Conservation (phyloP, 2,329 filamentous ascomycete genomes). For the Phialocephala subalpina region DNA sequence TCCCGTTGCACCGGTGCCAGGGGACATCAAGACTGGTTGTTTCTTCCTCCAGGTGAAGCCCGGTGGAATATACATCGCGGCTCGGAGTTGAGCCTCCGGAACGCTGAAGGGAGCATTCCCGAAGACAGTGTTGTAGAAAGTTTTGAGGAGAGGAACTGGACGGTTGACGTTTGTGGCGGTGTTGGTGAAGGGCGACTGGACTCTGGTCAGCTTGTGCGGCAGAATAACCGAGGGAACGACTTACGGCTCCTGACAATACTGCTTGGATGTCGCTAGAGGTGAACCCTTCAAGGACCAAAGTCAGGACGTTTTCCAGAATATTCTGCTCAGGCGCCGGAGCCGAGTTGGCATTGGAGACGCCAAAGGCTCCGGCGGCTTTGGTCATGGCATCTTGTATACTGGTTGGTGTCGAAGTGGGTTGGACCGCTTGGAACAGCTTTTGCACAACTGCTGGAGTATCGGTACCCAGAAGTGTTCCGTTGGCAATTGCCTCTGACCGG, state of each 20-base stretch:
- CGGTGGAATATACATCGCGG: conserved; percentile 60
- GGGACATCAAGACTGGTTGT: conserved; percentile 59
- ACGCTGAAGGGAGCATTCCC: conserved; percentile 58
- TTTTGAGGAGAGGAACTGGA: conserved; percentile 47
- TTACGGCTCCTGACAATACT: conserved; percentile 19
- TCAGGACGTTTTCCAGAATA: conserved; percentile 26
- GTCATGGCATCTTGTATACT: conserved; percentile 32
- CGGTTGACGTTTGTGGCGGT: conserved; percentile 25
- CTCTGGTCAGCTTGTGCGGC: conserved; percentile 3
- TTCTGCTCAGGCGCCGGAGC: conserved; percentile 25
- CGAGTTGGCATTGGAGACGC: conserved; percentile 12
- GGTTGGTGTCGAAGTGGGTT: conserved; percentile 39
- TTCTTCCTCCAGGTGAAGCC: conserved; percentile 55
- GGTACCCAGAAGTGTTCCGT: conserved; percentile 30
- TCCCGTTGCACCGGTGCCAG: conserved; percentile 59
- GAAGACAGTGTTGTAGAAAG: conserved; percentile 35
- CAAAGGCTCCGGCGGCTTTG: conserved; percentile 20
- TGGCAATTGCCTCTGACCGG: conserved; percentile 27
- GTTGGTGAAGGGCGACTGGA: conserved; percentile 23
- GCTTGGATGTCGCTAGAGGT: conserved; percentile 26
- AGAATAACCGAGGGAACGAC: not conserved
- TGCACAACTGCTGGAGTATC: conserved; percentile 26
- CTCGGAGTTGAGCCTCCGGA: conserved; percentile 53
- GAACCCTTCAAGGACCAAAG: conserved; percentile 30
- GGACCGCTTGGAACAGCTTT: conserved; percentile 33